Evolutionary conservation across 148 eudicot genomes (phyloP).

Genomic region (Cornus controversa): DNA sequence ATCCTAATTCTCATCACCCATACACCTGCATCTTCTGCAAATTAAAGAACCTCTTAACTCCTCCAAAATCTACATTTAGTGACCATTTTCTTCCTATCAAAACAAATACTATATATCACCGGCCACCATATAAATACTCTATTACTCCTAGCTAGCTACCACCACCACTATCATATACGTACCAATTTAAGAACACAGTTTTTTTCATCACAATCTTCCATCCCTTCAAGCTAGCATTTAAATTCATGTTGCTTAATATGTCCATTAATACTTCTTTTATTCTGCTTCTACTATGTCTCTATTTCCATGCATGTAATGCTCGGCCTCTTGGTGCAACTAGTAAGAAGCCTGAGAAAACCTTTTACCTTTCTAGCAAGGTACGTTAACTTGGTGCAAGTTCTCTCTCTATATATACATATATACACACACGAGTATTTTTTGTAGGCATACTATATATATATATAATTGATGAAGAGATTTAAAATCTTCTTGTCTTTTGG

Average conservation of each 20-base stretch:
- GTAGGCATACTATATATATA: no score
- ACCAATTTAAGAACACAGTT: background rate
- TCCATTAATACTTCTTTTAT: slow-evolving; percentile 21
- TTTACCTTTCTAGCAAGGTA: slow-evolving; percentile 18
- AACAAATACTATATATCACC: slow-evolving; percentile 10
- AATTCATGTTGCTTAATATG: slow-evolving; percentile 22
- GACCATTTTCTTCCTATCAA: background rate
- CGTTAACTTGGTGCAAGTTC: background rate
- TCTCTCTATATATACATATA: no score
- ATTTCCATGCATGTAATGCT: slow-evolving; percentile 21
- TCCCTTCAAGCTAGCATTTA: background rate
- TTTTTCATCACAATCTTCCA: slow-evolving; percentile 1
- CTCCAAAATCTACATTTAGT: slow-evolving; percentile 26
- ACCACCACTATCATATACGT: background rate
- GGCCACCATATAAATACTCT: no score
- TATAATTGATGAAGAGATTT: no score
- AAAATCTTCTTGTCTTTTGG: background rate
- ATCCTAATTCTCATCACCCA: slow-evolving; percentile 20
- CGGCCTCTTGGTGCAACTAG: slow-evolving; percentile 25
- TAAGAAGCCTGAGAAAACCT: slow-evolving; percentile 10
- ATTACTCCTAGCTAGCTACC: background rate
- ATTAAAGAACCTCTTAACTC: slow-evolving; percentile 14
- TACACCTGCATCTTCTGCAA: slow-evolving; percentile 28
- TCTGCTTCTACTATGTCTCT: slow-evolving; percentile 27
- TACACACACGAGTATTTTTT: no score